Evolutionary conservation across 345 rosid genomes (phyloP).

Genomic region (Salix arbutifolia): DNA sequence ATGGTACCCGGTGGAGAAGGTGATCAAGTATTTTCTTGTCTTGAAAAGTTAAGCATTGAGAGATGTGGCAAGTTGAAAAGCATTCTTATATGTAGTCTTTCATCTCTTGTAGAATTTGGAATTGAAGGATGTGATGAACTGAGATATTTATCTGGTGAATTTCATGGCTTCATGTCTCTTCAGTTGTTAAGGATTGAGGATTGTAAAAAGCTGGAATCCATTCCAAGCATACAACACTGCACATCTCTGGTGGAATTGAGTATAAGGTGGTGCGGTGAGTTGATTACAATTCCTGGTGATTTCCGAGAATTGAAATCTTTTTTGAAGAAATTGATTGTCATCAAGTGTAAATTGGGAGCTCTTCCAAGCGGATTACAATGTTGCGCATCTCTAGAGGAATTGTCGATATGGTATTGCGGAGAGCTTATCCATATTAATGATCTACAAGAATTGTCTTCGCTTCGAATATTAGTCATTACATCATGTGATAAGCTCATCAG

Average conservation of each 20-base stretch:
- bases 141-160: background rate
- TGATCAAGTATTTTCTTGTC: no score
- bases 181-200: rapidly evolving
- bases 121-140: background rate
- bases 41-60: no score
- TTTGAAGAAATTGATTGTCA: rapidly evolving
- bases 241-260: background rate
- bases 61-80: no score
- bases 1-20: background rate
- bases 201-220: background rate
- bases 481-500: no score
- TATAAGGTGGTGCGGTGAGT: no score
- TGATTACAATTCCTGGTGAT: no score
- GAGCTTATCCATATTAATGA: no score
- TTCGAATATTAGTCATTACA: rapidly evolving
- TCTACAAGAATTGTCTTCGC: no score
- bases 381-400: no score
- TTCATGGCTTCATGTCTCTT: background rate
- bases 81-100: background rate
- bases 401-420: rapidly evolving
- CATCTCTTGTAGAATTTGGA: background rate
- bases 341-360: rapidly evolving
- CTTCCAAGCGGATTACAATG: no score
- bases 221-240: background rate
- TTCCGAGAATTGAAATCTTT: no score